Conservation (phyloP, 768 basidiomycete species). For the Panaeolus cyanescens region DNA sequence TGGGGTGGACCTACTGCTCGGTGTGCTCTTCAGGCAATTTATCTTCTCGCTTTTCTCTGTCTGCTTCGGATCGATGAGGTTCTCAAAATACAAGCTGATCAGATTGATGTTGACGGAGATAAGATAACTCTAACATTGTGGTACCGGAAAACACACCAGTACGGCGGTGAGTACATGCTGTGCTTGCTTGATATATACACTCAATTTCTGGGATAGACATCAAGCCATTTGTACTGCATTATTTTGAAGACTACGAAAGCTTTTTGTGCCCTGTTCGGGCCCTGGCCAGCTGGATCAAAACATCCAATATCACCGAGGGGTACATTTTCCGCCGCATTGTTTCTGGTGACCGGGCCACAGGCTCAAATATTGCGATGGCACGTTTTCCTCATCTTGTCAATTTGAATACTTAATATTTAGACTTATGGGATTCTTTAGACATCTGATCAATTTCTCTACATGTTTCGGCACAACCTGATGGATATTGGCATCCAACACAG, state of each 20-base stretch:
- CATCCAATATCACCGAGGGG: constrained; percentile 20
- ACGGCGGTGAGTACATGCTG: constrained; percentile 1
- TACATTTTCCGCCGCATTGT: constrained; percentile 33
- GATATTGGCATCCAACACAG: constrained; percentile 37
- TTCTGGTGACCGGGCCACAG: constrained; percentile 27
- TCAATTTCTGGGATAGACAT: constrained; percentile 7
- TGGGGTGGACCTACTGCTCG: constrained; percentile 31
- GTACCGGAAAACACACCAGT: constrained; percentile 6
- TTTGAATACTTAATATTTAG: not conserved
- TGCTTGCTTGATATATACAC: not conserved
- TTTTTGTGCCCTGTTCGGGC: constrained; percentile 37
- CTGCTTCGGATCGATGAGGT: constrained; percentile 35
- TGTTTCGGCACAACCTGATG: constrained; percentile 40
- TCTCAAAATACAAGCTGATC: constrained; percentile 28
- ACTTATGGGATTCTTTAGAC: constrained; percentile 21
- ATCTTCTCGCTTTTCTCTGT: constrained; percentile 33
- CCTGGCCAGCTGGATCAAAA: constrained; percentile 27
- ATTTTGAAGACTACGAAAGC: constrained; percentile 19
- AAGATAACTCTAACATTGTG: constrained; percentile 1
- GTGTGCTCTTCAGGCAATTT: constrained; percentile 28
- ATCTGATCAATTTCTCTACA: constrained; percentile 36
- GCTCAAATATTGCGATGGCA: constrained; percentile 7
- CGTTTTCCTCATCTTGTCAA: not conserved
- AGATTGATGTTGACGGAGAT: constrained; percentile 14
- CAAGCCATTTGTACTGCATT: constrained; percentile 15